These are phyloP conservation scores for Hypoxylon sp. DNA, from an alignment of 2,329 filamentous ascomycete species.

Conservation along the genomic window DNA sequence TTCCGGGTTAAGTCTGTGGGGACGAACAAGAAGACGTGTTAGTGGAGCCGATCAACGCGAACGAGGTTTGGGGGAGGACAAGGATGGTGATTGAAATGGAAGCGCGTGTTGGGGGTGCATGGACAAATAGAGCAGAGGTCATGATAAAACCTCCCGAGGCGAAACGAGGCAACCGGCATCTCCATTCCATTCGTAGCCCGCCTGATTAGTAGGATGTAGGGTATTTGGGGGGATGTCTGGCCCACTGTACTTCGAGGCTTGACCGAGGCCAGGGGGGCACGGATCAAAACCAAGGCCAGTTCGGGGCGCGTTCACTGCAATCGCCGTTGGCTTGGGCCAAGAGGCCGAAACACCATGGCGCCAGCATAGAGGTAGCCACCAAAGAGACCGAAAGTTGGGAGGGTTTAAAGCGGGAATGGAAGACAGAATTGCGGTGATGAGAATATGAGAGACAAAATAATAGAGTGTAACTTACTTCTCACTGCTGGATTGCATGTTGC, in stretches of 20 bases:
- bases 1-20: slow-evolving; percentile 64
- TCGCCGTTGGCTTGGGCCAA: slow-evolving; percentile 33
- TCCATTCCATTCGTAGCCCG: slow-evolving; percentile 31
- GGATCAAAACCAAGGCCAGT: slow-evolving; percentile 34
- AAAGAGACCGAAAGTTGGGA: not conserved
- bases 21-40: slow-evolving; percentile 44
- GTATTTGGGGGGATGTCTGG: slow-evolving; percentile 17
- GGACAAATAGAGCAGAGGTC: slow-evolving; percentile 32
- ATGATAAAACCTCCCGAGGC: slow-evolving; percentile 44
- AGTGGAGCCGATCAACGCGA: slow-evolving; percentile 45
- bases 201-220: slow-evolving; percentile 16
- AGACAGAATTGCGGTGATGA: slow-evolving; percentile 17
- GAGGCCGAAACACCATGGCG: slow-evolving; percentile 33
- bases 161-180: slow-evolving; percentile 43
- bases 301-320: slow-evolving; percentile 32
- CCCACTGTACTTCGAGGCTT: slow-evolving; percentile 33
- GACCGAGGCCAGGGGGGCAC: slow-evolving; percentile 38
- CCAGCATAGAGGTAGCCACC: slow-evolving; percentile 16
- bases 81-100: slow-evolving; percentile 36
- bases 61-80: slow-evolving; percentile 38
- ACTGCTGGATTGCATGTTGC: slow-evolving; percentile 59
- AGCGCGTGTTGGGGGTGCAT: slow-evolving; percentile 34
- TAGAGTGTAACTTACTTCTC: slow-evolving; percentile 66
- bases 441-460: slow-evolving; percentile 15
- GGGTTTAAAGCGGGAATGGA: slow-evolving; percentile 11